Evolutionary conservation across 78 protist species (phyloP), one percentile per base, ranked within the genome.

Genomic region (Thecamonas trahens): DNA sequence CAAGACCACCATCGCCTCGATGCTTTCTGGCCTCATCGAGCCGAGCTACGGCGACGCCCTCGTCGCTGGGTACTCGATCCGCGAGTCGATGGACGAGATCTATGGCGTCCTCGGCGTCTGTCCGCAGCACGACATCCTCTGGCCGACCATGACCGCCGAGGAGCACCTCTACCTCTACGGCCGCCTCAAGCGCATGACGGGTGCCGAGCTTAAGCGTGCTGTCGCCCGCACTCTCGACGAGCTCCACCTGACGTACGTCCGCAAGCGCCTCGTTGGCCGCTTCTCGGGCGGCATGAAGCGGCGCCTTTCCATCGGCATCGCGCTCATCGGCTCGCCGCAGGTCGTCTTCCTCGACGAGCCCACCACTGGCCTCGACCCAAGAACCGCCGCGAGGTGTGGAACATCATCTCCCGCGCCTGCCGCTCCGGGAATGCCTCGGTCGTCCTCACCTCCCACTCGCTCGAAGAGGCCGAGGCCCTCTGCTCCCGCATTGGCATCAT

Each of bases 111-210:
- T 94, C 31, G 99, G 99, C 31, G 62, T 92, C 35, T 88, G 95
- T 55, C 91, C 93, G 37, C 98, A 94, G 76, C 72, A 70, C 68
- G 87, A 88, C 73, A 57, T 86, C 1, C 79, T 94, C 28, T 90
- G 92, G 90, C 85, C 61, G 17, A 54, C 59, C 42, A 31, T 94
- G 29, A 77, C 87, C 8, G 71, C 70, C 44, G 58, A 22, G 42
- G 95, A 91, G 70, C 87, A 86, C 47, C 73, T 94, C 15, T 31
- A 42, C 18, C 85, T 88, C 76, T 90, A 64, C n/a, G n/a, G n/a
- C n/a, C n/a, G n/a, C n/a, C n/a, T n/a, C n/a, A n/a, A n/a, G n/a
- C n/a, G n/a, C n/a, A n/a, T n/a, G n/a, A n/a, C n/a, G n/a, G n/a
- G n/a, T n/a, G n/a, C n/a, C n/a, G n/a, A n/a, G n/a, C n/a, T n/a